Base-by-base conservation (phyloP, 73 alveolate genomes). In the Paramecium octaurelia region DNA sequence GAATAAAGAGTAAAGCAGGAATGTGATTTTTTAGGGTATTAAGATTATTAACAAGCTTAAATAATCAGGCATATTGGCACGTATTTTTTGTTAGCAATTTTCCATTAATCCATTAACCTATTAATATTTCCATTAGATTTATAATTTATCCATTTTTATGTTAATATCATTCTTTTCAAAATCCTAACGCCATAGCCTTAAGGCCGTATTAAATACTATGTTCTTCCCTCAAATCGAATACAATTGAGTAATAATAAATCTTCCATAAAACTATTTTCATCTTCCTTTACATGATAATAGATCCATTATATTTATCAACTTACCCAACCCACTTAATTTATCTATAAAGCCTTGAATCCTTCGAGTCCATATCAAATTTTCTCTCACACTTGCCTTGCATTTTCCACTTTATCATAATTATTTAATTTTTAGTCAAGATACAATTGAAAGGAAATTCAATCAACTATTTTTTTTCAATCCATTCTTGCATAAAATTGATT, bases 231-330 rank as follows among this genome's bases (percentile, higher is more conserved):
- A 29, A 29, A 31, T 85, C 92, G 31, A 57, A 57, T 16, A 31
- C 18, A 34, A 16, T 57, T 14, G 8, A 46, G 6, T 86, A 85
- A 11, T 64, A 42, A 54, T 85, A 85, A 27, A 31, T 58, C 50
- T 85, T 12, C 92, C 92, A 58, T 85, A 85, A 11, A 86, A 86
- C 92, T 88, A 59, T 35, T 59, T 50, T 10, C 64, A 86, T 38
- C 64, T 50, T 6, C 93, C 88, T 44, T 86, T 59, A 40, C 93
- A 1, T 27, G 31, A 27, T 27, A 27, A 0, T 27, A 27, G 31
- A 27, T 27, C 31, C 2, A 27, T 27, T 27, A 27, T 27, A 27
- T 27, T 27, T 27, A 27, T 27, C 31, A 27, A 27, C 1, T 1
- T 27, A 27, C 1, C 1, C 31, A 27, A 27, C 1, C 31, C 31